These are phyloP conservation scores for Apiospora aurea DNA, from an alignment of 2,329 filamentous ascomycete species.

Conservation along the genomic window DNA sequence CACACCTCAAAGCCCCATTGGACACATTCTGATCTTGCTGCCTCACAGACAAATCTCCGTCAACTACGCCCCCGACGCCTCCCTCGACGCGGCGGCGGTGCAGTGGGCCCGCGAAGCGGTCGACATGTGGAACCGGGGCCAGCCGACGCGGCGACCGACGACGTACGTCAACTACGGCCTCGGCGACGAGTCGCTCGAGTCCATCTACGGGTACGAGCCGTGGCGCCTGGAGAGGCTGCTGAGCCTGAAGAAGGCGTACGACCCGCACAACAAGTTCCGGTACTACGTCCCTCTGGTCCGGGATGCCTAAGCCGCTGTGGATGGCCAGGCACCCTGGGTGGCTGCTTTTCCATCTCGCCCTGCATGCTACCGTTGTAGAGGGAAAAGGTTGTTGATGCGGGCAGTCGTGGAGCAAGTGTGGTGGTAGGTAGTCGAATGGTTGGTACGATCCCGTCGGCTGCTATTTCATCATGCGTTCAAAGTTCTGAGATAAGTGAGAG, in stretches of 20 bases:
- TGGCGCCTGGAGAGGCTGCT: constrained; percentile 25
- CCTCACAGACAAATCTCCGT: background rate
- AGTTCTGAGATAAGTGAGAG: too few species aligned
- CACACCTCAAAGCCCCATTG: too few species aligned
- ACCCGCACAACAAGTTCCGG: constrained; percentile 22
- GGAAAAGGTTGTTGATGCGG: too few species aligned
- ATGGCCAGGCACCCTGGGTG: too few species aligned
- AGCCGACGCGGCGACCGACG: background rate
- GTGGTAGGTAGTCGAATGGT: too few species aligned
- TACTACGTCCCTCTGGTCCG: constrained; percentile 23
- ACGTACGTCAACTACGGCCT: constrained; percentile 25
- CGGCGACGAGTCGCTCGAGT: constrained; percentile 23
- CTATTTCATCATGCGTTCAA: too few species aligned
- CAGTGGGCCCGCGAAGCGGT: background rate
- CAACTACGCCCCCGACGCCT: background rate
- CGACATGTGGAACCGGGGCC: background rate
- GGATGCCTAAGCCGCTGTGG: background rate
- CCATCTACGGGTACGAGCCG: constrained; percentile 24
- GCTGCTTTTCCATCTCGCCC: too few species aligned
- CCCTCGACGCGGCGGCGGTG: background rate
- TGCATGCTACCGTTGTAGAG: too few species aligned
- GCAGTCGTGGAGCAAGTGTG: too few species aligned
- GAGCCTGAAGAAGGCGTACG: constrained; percentile 22
- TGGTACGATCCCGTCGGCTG: too few species aligned
- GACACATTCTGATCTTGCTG: too few species aligned